Percentiles rank a stretch among this genome's conserved stretches.
Evolutionary conservation across 2,329 filamentous ascomycete genomes (phyloP).

Genomic region (Botrytis porri): DNA sequence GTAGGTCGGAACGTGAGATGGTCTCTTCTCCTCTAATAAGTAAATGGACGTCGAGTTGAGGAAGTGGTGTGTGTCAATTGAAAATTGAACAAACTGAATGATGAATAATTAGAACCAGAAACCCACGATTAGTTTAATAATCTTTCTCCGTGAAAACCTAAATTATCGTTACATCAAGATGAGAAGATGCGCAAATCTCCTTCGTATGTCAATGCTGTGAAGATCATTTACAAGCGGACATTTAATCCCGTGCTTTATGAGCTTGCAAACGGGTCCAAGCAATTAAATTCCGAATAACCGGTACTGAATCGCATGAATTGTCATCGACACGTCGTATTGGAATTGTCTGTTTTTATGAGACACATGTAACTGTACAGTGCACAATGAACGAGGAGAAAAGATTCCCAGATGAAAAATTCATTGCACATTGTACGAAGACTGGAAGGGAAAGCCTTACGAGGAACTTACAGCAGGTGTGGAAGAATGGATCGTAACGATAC

Average conservation of each 20-base stretch:
- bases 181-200: background rate
- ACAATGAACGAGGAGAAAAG: background rate
- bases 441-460: constrained; percentile 2
- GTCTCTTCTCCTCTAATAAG: background rate
- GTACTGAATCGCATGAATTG: background rate
- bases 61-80: accelerated
- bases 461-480: background rate
- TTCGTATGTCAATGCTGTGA: background rate
- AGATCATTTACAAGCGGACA: background rate
- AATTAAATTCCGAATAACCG: background rate
- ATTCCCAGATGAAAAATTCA: background rate
- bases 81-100: background rate
- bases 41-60: background rate
- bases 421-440: background rate
- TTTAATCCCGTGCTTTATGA: background rate
- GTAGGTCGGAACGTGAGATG: background rate
- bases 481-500: constrained; percentile 1
- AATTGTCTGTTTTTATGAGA: background rate
- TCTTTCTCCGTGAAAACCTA: no score
- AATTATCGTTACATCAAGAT: background rate
- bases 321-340: background rate
- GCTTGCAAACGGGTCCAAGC: background rate
- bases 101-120: background rate
- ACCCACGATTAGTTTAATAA: no score
- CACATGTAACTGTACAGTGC: background rate